Base-by-base conservation (phyloP, 805 yeast species). In the Cyberlindnera mrakii region DNA sequence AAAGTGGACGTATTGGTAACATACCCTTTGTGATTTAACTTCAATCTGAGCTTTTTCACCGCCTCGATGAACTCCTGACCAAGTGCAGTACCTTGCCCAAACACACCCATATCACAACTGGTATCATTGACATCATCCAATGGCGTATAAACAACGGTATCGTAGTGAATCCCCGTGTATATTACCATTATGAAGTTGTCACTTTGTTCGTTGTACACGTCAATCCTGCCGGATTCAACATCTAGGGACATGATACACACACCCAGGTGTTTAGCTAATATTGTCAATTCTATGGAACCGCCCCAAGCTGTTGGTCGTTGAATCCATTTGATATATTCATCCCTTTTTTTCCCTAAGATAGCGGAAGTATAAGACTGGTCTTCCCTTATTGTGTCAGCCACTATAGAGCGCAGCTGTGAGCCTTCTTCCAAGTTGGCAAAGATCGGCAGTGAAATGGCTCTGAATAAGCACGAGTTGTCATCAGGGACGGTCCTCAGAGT, bases 401-500 rank as follows among this genome's bases (percentile, higher is more conserved):
- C 82, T 6, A 77, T 56, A 2, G 68, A 55, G 27, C 93, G 66
- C 30, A 84, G 60, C 37, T 75, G 72, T 6, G 60, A 54, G 16
- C 77, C 74, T 29, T 73, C 59, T 23, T 72, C 68, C 2, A 68
- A 53, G 34, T 68, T 69, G 33, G 68, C 63, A 49, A 71, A 65
- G 3, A 72, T 57, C 11, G 78, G 74, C 51, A 76, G 78, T 2
- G 80, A 68, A 2, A 85, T 67, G 0, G 90, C 71, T 51, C 83
- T 77, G 64, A 85, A 85, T 42, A 85, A 62, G 56, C 95, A 85
- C 8, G 91, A 82, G 57, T 85, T 85, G 59, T 85, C 91, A 56
- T 85, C 89, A 0, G 85, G 82, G 44, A 83, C 77, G 39, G 74
- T 72, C 25, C 85, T 71, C 7, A 82, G 64, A 8, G 72, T 68